These are phyloP conservation scores for Nosema bombycis DNA, from an alignment of 371 early-diverging fungal species.

Conservation along the genomic window DNA sequence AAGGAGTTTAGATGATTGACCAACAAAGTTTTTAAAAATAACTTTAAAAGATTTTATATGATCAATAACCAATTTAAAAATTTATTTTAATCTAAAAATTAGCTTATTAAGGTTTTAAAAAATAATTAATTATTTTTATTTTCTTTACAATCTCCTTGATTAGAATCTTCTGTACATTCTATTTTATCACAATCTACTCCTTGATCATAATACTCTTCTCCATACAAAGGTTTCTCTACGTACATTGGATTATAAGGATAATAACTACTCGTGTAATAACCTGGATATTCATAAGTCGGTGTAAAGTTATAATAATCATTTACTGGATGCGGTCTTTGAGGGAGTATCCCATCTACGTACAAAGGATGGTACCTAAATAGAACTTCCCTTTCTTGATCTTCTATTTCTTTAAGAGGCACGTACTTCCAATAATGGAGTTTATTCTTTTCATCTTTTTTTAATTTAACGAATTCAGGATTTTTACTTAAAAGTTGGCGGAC, in stretches of 20 bases:
- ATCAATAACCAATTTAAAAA: too few species aligned
- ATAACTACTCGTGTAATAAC: neutral
- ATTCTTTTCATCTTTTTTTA: constrained; percentile 20
- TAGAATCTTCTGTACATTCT: neutral
- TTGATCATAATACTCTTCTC: neutral
- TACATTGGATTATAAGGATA: neutral
- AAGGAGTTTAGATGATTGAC: too few species aligned
- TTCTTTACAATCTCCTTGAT: neutral
- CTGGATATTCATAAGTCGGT: neutral
- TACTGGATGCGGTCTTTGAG: neutral
- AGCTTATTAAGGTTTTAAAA: neutral
- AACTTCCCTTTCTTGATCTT: constrained; percentile 17
- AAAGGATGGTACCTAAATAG: neutral
- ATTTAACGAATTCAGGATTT: constrained; percentile 54
- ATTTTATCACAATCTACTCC: neutral
- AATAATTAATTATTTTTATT: neutral
- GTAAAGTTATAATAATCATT: neutral
- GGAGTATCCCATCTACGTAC: neutral
- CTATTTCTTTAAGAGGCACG: constrained; percentile 27
- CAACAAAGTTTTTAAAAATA: too few species aligned
- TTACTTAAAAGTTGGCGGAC: constrained; percentile 51
- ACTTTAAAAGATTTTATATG: too few species aligned
- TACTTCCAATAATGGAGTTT: constrained; percentile 52
- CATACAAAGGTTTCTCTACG: neutral
- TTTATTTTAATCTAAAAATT: too few species aligned